These are phyloP conservation scores for Fusarium sp. DNA, from an alignment of 2,329 filamentous ascomycete species.

Conservation along the genomic window DNA sequence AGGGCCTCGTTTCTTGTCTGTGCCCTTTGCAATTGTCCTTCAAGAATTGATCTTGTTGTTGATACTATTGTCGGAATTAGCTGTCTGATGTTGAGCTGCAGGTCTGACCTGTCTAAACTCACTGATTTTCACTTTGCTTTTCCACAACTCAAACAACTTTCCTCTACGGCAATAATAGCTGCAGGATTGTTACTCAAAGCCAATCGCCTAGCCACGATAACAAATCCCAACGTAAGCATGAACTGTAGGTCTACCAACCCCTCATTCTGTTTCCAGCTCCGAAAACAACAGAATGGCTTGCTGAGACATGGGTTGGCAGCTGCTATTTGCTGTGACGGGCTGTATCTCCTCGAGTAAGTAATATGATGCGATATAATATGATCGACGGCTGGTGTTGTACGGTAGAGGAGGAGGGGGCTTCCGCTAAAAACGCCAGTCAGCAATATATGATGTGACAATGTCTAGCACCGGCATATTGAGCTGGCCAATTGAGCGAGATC, in stretches of 20 bases:
- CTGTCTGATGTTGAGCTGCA: constrained; percentile 2
- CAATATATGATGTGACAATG: constrained; percentile 23
- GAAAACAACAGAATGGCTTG: not conserved
- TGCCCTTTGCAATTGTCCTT: not conserved
- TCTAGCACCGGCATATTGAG: constrained; percentile 15
- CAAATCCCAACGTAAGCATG: constrained; percentile 6
- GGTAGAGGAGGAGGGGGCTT: not conserved
- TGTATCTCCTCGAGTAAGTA: not conserved
- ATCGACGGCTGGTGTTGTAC: constrained; percentile 4
- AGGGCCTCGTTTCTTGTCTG: not conserved
- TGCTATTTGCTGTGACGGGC: constrained; percentile 15
- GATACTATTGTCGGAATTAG: not conserved
- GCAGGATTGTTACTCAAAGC: not conserved
- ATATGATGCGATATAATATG: constrained; percentile 4
- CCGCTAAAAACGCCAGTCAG: constrained; percentile 28
- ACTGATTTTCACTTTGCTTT: constrained; percentile 9
- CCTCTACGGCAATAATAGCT: not conserved
- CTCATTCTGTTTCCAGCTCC: constrained; percentile 15
- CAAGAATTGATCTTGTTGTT: not conserved
- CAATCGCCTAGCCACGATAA: not conserved
- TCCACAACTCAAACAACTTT: not conserved
- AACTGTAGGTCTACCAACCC: constrained; percentile 29
- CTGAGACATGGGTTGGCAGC: not conserved
- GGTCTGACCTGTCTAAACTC: not conserved
- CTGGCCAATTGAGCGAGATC: constrained; percentile 10